phyloP scores from a whole-genome alignment of 2,329 filamentous ascomycete genomes.

The Pseudogymnoascus sp. region DNA sequence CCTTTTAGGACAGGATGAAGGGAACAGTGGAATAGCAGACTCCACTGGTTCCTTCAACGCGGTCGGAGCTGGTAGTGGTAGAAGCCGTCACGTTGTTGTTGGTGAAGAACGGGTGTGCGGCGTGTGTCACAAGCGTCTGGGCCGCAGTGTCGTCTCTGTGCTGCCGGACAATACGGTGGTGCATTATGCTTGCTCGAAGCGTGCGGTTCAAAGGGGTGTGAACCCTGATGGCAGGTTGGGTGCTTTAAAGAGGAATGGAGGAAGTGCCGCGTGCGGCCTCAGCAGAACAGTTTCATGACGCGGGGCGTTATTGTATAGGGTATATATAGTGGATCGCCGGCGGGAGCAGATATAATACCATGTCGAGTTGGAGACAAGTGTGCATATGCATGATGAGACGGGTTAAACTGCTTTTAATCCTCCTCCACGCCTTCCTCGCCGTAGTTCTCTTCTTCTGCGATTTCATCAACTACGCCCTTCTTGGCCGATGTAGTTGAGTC shows the following conservation, averaged over 20 bases:
- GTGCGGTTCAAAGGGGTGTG: constrained; percentile 32
- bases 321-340: background rate
- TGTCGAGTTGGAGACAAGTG: background rate
- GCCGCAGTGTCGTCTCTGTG: constrained; percentile 83
- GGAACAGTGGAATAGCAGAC: constrained; percentile 36
- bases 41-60: background rate
- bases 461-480: constrained; percentile 41
- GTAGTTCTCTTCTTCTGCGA: constrained; percentile 67
- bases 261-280: background rate
- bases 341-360: background rate
- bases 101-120: constrained; percentile 83
- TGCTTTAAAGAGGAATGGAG: background rate
- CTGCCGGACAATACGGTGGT: constrained; percentile 75
- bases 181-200: constrained; percentile 68
- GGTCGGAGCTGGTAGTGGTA: constrained; percentile 45
- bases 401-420: constrained; percentile 35
- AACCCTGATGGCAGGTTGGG: background rate
- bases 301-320: constrained; percentile 5
- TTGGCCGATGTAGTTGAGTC: constrained; percentile 23
- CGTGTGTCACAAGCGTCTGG: constrained; percentile 87
- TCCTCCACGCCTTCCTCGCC: constrained; percentile 72
- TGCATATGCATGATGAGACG: background rate
- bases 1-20: constrained; percentile 60
- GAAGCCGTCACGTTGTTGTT: constrained; percentile 66
- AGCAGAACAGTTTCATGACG: constrained; percentile 5